phyloP scores from a whole-genome alignment of 2,329 filamentous ascomycete genomes.

The Rhinocladiella mackenziei region DNA sequence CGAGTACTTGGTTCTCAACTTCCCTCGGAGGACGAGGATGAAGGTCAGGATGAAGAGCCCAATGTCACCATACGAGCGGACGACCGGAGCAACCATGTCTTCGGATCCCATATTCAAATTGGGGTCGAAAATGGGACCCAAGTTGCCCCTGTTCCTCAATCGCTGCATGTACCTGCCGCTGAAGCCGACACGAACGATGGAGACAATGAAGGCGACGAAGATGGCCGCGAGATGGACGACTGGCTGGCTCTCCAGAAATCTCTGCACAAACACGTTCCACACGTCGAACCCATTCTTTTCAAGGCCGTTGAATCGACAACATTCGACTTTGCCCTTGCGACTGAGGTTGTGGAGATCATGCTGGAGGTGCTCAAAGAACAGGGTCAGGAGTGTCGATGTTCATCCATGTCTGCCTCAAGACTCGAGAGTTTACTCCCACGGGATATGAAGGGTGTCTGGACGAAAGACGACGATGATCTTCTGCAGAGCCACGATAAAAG shows the following conservation, averaged over 20 bases:
- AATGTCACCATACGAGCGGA: too few relatives aligned
- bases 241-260: constrained; percentile 12
- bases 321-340: constrained; percentile 16
- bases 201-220: constrained; percentile 4
- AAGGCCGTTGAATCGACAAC: constrained; percentile 17
- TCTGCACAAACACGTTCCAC: constrained; percentile 2
- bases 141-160: neutral
- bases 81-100: too few relatives aligned
- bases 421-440: constrained; percentile 39
- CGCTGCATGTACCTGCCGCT: neutral
- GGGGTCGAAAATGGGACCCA: neutral
- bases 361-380: constrained; percentile 15
- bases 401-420: too few relatives aligned
- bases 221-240: constrained; percentile 5
- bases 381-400: constrained; percentile 32
- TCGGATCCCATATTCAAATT: too few relatives aligned
- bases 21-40: neutral
- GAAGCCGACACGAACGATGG: neutral
- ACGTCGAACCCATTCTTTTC: constrained; percentile 11
- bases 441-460: constrained; percentile 47
- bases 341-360: constrained; percentile 13
- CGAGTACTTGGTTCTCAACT: constrained; percentile 10
- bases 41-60: neutral
- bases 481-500: constrained; percentile 36
- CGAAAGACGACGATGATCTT: constrained; percentile 42